Percentiles rank a stretch among this genome's conserved stretches.
These are phyloP conservation scores for Cadophora luteo-olivacea DNA, from an alignment of 2,329 filamentous ascomycete genomes.

Conservation along the genomic window DNA sequence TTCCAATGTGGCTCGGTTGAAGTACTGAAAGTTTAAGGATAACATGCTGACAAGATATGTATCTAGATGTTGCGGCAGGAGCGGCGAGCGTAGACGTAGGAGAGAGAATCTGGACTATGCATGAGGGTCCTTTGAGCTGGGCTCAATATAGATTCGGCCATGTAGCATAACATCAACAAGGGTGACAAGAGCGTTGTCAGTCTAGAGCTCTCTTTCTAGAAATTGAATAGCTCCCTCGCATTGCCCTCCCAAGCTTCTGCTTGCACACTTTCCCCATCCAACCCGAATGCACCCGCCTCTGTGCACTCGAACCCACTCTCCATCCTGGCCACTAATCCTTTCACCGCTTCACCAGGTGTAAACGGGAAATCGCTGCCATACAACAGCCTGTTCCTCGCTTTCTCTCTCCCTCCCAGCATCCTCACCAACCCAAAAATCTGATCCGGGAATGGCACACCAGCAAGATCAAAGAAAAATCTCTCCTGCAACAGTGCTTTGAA, in stretches of 20 bases:
- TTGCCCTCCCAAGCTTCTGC: conserved; percentile 22
- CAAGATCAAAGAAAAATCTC: conserved; percentile 60
- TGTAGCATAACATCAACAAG: not conserved
- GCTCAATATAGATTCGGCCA: not conserved
- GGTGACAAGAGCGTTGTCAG: no score
- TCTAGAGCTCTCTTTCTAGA: not conserved
- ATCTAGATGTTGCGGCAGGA: not conserved
- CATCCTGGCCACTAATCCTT: conserved; percentile 40
- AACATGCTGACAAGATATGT: not conserved
- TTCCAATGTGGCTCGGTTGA: no score
- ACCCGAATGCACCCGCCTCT: conserved; percentile 41
- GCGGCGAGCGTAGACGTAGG: not conserved
- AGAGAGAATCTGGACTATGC: not conserved
- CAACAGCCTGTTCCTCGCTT: conserved; percentile 47
- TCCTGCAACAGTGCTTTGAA: conserved; percentile 47
- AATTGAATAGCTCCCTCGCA: conserved; percentile 22
- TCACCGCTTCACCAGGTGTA: conserved; percentile 45
- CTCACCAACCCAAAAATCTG: conserved; percentile 56
- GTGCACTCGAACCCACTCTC: conserved; percentile 39
- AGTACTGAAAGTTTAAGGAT: no score
- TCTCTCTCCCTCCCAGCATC: conserved; percentile 46
- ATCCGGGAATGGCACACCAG: conserved; percentile 56
- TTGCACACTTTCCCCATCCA: conserved; percentile 9
- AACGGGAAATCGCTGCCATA: conserved; percentile 62
- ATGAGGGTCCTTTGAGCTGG: not conserved